These are phyloP conservation scores for Microbotryum silenes-acaulis DNA, from an alignment of 1,284 basidiomycete species.

Conservation along the genomic window DNA sequence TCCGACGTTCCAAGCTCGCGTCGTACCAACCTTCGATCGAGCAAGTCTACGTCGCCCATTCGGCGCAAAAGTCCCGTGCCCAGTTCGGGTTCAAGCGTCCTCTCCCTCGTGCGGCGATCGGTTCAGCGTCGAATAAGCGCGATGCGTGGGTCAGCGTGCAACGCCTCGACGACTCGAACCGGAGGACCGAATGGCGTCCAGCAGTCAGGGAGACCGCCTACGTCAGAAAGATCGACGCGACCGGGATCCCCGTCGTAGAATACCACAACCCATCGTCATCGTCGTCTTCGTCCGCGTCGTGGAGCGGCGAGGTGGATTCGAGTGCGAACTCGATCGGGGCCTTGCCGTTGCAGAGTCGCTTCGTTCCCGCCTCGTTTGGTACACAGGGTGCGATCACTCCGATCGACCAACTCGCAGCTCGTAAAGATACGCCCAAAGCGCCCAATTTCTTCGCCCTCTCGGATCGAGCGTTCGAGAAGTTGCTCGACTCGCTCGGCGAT, in stretches of 20 bases:
- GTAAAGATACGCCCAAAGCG: background rate
- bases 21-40: constrained; percentile 28
- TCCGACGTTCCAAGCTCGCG: constrained; percentile 34
- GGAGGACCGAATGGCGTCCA: constrained; percentile 26
- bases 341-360: constrained; percentile 17
- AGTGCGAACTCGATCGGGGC: background rate
- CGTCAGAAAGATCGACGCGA: constrained; percentile 20
- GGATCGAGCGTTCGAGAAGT: constrained; percentile 19
- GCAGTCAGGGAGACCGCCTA: constrained; percentile 22
- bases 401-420: no score
- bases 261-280: background rate
- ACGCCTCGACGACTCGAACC: constrained; percentile 21
- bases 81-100: constrained; percentile 34
- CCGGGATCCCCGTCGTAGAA: constrained; percentile 6
- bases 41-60: constrained; percentile 31
- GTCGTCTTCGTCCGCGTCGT: background rate
- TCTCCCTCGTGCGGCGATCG: constrained; percentile 9
- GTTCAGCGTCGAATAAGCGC: constrained; percentile 7
- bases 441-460: constrained; percentile 28
- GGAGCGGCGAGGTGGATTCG: background rate
- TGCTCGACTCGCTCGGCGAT: constrained; percentile 14
- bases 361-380: constrained; percentile 7
- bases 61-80: constrained; percentile 13
- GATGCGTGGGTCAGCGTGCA: constrained; percentile 20
- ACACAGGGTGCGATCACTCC: no score